These are phyloP conservation scores for Polytolypa hystricis DNA, from an alignment of 2,329 filamentous ascomycete genomes.

Conservation along the genomic window DNA sequence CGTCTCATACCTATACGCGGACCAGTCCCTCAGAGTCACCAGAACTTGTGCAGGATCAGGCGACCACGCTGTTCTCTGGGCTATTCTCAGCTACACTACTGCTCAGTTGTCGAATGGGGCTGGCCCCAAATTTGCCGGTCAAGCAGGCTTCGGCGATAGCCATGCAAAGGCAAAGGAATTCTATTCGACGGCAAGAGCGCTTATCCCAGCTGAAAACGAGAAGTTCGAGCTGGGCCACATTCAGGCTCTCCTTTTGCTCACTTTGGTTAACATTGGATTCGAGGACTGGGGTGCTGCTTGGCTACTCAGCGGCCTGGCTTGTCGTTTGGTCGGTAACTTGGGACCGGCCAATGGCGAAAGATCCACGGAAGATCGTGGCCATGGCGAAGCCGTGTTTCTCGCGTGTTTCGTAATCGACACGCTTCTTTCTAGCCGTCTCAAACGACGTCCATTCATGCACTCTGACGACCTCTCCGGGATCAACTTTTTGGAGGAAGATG, in stretches of 20 bases:
- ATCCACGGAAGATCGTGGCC: slow-evolving; percentile 21
- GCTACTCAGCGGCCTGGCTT: slow-evolving; percentile 42
- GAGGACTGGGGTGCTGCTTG: slow-evolving; percentile 41
- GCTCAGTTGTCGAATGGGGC: slow-evolving; percentile 17
- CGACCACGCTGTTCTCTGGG: slow-evolving; percentile 34
- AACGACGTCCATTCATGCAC: slow-evolving; percentile 35
- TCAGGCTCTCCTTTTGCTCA: slow-evolving; percentile 36
- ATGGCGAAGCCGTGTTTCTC: slow-evolving; percentile 35
- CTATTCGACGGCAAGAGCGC: slow-evolving; percentile 25
- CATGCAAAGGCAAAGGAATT: slow-evolving; percentile 15
- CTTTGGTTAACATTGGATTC: slow-evolving; percentile 39
- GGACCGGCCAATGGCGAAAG: slow-evolving; percentile 16
- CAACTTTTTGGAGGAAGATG: slow-evolving; percentile 50
- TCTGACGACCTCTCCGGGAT: slow-evolving; percentile 40
- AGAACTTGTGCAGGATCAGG: slow-evolving; percentile 24
- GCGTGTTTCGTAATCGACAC: slow-evolving; percentile 45
- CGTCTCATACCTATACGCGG: slow-evolving; percentile 45
- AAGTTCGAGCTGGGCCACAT: slow-evolving; percentile 32
- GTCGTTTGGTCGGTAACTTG: slow-evolving; percentile 35
- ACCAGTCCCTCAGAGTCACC: slow-evolving; percentile 24
- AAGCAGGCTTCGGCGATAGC: slow-evolving; percentile 2
- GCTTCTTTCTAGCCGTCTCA: slow-evolving; percentile 37
- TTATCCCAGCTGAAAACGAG: slow-evolving; percentile 31
- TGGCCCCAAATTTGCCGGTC: neutral
- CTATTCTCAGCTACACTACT: slow-evolving; percentile 32